Conservation (phyloP, 768 basidiomycete genomes). For the Russula dissimulans region DNA sequence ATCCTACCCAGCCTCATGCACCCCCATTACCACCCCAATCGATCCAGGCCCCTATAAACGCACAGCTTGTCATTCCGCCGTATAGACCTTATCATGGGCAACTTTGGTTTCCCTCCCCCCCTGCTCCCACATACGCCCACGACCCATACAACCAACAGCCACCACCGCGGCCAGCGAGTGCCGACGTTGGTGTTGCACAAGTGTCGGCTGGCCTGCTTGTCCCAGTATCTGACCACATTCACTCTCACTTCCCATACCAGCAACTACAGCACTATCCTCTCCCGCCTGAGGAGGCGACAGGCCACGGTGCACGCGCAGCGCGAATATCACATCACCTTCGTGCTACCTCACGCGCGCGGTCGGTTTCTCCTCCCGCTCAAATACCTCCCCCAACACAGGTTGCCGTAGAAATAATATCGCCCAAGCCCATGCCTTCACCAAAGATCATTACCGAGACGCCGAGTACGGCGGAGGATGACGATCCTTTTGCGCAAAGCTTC, state of each 20-base stretch:
- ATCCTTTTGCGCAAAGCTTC: not conserved
- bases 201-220: conserved; percentile 31
- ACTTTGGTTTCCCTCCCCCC: conserved; percentile 25
- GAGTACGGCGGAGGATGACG: not conserved
- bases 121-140: conserved; percentile 11
- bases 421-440: conserved; percentile 61
- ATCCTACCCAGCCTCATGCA: conserved; percentile 23
- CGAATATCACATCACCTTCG: conserved; percentile 53
- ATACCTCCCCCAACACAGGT: conserved; percentile 18
- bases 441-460: conserved; percentile 32
- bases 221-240: conserved; percentile 23
- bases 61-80: conserved; percentile 11
- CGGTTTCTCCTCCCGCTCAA: conserved; percentile 53
- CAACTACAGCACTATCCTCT: not conserved
- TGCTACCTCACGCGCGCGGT: conserved; percentile 45
- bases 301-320: conserved; percentile 51
- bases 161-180: conserved; percentile 43
- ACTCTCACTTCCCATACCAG: conserved; percentile 25
- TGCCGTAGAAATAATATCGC: conserved; percentile 38
- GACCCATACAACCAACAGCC: conserved; percentile 26
- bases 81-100: conserved; percentile 26
- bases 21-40: conserved; percentile 27
- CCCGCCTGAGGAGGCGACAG: conserved; percentile 38
- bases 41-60: conserved; percentile 34
- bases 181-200: conserved; percentile 30